A percentile compares a stretch with the other conserved stretches of the same genome.
Conservation (phyloP, 1,284 basidiomycete species). For the Kalmanozyma brasiliensis region DNA sequence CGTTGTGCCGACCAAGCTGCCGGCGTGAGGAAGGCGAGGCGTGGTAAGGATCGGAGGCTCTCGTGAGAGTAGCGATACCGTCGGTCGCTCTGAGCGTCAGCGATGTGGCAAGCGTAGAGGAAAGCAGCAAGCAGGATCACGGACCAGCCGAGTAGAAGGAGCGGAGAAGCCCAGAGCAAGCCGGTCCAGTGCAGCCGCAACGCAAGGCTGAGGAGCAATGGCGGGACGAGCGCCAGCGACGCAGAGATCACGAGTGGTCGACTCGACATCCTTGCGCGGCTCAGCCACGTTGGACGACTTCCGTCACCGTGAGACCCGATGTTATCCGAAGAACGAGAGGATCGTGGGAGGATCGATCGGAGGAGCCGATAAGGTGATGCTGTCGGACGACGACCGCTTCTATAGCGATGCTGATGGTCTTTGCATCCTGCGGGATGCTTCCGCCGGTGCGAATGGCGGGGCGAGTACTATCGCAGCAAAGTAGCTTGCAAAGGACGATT, state of each 20-base stretch:
- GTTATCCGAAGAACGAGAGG: background rate
- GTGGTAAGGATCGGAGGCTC: conserved; percentile 22
- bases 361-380: conserved; percentile 9
- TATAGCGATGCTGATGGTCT: background rate
- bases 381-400: conserved; percentile 1
- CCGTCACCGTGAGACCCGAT: background rate
- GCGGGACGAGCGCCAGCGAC: conserved; percentile 16
- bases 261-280: conserved; percentile 11
- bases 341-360: background rate
- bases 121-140: conserved; percentile 11
- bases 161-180: conserved; percentile 34
- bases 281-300: background rate
- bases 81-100: conserved; percentile 8
- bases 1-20: conserved; percentile 46
- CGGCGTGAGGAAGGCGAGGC: conserved; percentile 40
- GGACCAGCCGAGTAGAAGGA: conserved; percentile 26
- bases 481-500: too few species aligned
- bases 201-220: conserved; percentile 28
- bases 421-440: conserved; percentile 3
- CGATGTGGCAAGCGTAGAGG: conserved; percentile 24
- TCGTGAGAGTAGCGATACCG: conserved; percentile 11
- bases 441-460: too few species aligned
- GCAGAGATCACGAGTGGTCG: conserved; percentile 9
- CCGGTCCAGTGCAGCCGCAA: conserved; percentile 23
- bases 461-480: too few species aligned